Evolutionary conservation across 2,329 filamentous ascomycete species (phyloP).

Genomic region (Pseudocercospora macadamiae): DNA sequence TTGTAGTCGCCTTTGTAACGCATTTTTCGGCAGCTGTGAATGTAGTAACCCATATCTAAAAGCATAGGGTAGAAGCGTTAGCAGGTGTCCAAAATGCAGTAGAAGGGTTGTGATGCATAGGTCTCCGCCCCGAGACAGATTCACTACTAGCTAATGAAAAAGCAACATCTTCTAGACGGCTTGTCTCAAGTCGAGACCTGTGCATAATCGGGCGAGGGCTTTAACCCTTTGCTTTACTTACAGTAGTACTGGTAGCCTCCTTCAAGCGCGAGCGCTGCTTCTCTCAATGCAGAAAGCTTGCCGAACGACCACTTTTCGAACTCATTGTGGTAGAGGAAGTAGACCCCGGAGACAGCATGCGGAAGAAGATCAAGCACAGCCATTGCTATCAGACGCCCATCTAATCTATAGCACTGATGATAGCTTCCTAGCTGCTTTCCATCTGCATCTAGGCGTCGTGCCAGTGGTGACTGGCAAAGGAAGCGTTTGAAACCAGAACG

Average conservation of each 20-base stretch:
- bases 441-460: conserved; percentile 50
- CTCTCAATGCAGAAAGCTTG: conserved; percentile 73
- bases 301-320: conserved; percentile 71
- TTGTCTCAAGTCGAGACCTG: too few relatives aligned
- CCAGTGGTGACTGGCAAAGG: conserved; percentile 70
- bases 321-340: conserved; percentile 79
- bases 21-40: conserved; percentile 82
- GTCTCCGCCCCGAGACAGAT: too few relatives aligned
- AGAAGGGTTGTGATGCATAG: too few relatives aligned
- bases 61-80: too few relatives aligned
- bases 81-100: too few relatives aligned
- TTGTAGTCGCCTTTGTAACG: conserved; percentile 79
- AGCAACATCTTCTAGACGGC: too few relatives aligned
- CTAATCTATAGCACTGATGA: conserved; percentile 73
- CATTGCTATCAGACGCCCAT: conserved; percentile 74
- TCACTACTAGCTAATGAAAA: too few relatives aligned
- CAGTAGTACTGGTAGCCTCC: conserved; percentile 75
- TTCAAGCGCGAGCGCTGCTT: conserved; percentile 71
- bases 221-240: too few relatives aligned
- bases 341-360: conserved; percentile 76
- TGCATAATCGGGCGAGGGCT: too few relatives aligned
- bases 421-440: conserved; percentile 69
- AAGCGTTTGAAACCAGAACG: conserved; percentile 69
- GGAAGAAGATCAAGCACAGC: conserved; percentile 78
- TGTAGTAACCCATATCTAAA: conserved; percentile 69